A percentile compares a stretch with the other conserved stretches of the same genome.
phyloP scores from a whole-genome alignment of 441 rosid species.

The Brassica hybrid region DNA sequence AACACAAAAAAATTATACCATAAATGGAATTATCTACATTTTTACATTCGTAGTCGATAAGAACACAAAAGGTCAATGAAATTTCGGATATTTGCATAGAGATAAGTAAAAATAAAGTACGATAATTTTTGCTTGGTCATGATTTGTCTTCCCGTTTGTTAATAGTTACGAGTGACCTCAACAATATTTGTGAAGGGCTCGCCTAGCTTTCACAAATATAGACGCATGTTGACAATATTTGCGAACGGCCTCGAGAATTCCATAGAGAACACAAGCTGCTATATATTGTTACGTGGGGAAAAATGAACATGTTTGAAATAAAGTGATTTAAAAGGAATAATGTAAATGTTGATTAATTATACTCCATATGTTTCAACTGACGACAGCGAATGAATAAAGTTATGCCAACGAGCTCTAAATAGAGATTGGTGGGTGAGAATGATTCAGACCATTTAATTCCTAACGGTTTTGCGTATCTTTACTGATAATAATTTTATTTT shows the following conservation, averaged over 20 bases:
- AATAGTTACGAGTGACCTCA: conserved; percentile 21
- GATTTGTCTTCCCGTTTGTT: conserved; percentile 5
- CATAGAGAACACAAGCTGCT: neutral
- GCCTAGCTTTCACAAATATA: conserved; percentile 14
- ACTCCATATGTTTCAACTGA: neutral
- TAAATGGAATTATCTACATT: conserved; percentile 23
- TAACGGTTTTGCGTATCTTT: conserved; percentile 32
- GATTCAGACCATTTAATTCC: conserved; percentile 35
- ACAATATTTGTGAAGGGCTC: conserved; percentile 6
- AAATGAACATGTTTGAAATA: neutral
- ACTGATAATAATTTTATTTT: conserved; percentile 11
- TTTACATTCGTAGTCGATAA: neutral
- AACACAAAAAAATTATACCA: neutral
- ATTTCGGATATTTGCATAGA: neutral
- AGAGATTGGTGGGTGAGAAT: conserved; percentile 34
- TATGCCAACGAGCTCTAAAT: conserved; percentile 35
- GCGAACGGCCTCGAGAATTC: conserved; percentile 4
- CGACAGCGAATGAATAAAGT: conserved; percentile 27
- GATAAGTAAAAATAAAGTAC: neutral
- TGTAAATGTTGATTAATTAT: neutral
- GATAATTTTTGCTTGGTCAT: conserved; percentile 20
- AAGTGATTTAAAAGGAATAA: neutral
- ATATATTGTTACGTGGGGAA: neutral
- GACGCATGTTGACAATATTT: conserved; percentile 7
- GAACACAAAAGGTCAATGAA: neutral